Percentiles rank a stretch among this genome's conserved stretches.
Conservation (phyloP, 2,329 filamentous ascomycete species). For the Orbilia oligospora region DNA sequence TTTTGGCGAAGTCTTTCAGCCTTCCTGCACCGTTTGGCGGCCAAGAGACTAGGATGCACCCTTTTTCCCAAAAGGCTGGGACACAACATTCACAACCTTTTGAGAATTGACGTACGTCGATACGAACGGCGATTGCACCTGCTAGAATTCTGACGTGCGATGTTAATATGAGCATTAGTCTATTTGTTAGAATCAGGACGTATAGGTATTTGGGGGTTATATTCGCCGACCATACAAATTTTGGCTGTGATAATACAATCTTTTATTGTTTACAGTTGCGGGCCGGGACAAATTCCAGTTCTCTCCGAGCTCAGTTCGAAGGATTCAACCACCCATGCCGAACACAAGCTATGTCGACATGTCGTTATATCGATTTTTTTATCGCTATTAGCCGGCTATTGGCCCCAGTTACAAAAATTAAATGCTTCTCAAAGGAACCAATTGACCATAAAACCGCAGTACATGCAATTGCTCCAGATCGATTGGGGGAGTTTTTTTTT, state of each 20-base stretch:
- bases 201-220: slow-evolving; percentile 19
- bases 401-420: no score
- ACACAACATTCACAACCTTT: neutral
- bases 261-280: no score
- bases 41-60: neutral
- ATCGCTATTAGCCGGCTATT: slow-evolving; percentile 1
- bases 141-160: neutral
- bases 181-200: no score
- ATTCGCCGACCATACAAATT: slow-evolving; percentile 16
- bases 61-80: slow-evolving; percentile 1
- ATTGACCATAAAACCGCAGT: no score
- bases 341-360: neutral
- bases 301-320: neutral
- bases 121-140: slow-evolving; percentile 1
- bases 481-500: no score
- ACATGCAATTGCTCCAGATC: no score
- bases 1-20: slow-evolving; percentile 17
- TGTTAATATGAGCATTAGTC: neutral
- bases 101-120: neutral
- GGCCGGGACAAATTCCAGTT: neutral
- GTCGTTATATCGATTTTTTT: neutral
- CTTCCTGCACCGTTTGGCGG: slow-evolving; percentile 17
- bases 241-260: no score
- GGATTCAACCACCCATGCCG: neutral
- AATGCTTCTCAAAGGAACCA: no score